phyloP scores from a whole-genome alignment of 2,329 filamentous ascomycete species.

The Phaeophleospora eucalypticola region DNA sequence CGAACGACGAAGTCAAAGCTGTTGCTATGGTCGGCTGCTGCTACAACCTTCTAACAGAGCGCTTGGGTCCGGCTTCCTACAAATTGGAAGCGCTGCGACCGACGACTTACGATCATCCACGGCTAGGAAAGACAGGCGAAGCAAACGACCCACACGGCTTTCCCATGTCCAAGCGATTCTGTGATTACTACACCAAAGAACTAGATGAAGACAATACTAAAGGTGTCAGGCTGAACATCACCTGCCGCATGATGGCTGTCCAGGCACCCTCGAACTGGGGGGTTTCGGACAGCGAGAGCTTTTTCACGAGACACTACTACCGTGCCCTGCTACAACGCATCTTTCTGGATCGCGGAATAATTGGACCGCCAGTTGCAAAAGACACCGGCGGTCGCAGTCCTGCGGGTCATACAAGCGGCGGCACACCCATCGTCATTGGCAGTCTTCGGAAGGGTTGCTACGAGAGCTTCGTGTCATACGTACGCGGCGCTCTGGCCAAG shows the following conservation, averaged over 20 bases:
- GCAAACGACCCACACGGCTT: slow-evolving; percentile 87
- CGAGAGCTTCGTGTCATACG: slow-evolving; percentile 67
- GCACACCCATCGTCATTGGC: slow-evolving; percentile 79
- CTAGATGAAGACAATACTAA: slow-evolving; percentile 30
- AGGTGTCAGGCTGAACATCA: slow-evolving; percentile 86
- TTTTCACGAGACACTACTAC: slow-evolving; percentile 92
- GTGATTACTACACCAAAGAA: slow-evolving; percentile 40
- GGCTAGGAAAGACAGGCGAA: slow-evolving; percentile 63
- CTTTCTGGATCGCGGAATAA: slow-evolving; percentile 79
- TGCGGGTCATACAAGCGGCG: slow-evolving; percentile 35
- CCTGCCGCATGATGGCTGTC: slow-evolving; percentile 95
- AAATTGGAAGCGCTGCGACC: slow-evolving; percentile 76
- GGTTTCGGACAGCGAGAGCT: slow-evolving; percentile 70
- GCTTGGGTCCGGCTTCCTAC: slow-evolving; percentile 78
- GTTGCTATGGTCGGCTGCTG: slow-evolving; percentile 96
- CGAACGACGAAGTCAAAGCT: slow-evolving; percentile 81
- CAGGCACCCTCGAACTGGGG: slow-evolving; percentile 95
- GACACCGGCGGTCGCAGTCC: slow-evolving; percentile 31
- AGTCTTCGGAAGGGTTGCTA: slow-evolving; percentile 79
- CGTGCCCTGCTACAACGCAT: slow-evolving; percentile 85
- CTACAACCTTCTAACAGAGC: slow-evolving; percentile 93
- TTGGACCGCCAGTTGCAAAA: slow-evolving; percentile 51
- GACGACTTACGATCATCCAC: slow-evolving; percentile 49
- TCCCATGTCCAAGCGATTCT: slow-evolving; percentile 75
- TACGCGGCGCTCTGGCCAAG: slow-evolving; percentile 75